Evolutionary conservation across 345 rosid species (phyloP), one percentile per base, ranked within the genome.

Genomic region (Capsella bursapastoris): DNA sequence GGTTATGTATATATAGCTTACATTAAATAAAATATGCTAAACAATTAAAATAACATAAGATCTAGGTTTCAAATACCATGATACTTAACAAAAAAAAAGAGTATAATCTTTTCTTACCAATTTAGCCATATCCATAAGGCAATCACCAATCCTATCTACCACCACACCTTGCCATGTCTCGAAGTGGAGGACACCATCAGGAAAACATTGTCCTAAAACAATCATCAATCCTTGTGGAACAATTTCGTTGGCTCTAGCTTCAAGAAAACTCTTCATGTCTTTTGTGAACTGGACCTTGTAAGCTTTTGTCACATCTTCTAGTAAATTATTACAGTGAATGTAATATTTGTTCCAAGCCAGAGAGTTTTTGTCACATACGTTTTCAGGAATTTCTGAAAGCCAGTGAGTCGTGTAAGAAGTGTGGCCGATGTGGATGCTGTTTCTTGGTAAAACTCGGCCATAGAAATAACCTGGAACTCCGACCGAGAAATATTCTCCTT

Each of bases 381-480:
- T 2, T 2, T 57, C 44, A 9, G 28, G 44, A 15, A 34, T 41
- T 57, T 57, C 18, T 0, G 63, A 57, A 35, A 57, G 63, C 63
- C 63, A 57, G 28, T 57, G 63, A 57, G n/a, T 57, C n/a, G 63
- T 35, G 44, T 57, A 57, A 0, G 62, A 57, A 57, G 62, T 57
- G 13, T 57, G 71, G n/a, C 5, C 71, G 16, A 50, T 40, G 67
- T 3, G 76, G 61, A 28, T 74, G 53, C 50, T 55, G 45, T 1
- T 47, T 49, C 28, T 12, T 0, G 83, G 81, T 62, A 81, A 74
- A 8, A 83, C 37, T 11, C 81, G 62, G 44, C 40, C 64, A 38
- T 63, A 38, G 18, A 81, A 79, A 2, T 75, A 37, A 4, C 84
- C 80, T 3, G 86, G 83, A 9, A 77, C 63, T 2, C 81, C 83